These are phyloP conservation scores for Leucosporidium creatinivorum DNA, from an alignment of 768 basidiomycete species.

Conservation along the genomic window DNA sequence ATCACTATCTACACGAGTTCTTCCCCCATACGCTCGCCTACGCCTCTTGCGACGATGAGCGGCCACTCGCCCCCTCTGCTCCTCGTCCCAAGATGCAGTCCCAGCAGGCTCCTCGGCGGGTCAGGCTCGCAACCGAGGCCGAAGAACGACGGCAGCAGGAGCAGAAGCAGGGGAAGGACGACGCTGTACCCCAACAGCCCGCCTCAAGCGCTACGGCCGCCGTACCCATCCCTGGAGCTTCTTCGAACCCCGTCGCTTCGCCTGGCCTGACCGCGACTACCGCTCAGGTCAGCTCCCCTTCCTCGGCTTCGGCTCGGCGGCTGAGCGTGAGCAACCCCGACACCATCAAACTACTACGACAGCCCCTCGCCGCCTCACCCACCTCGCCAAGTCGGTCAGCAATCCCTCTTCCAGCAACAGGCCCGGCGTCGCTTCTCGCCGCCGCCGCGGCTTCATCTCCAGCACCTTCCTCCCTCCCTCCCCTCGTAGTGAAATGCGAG, in stretches of 20 bases:
- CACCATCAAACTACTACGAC: constrained; percentile 21
- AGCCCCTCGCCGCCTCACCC: constrained; percentile 10
- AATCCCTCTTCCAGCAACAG: neutral
- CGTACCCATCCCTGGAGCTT: neutral
- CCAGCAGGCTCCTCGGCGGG: constrained; percentile 35
- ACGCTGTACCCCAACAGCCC: neutral
- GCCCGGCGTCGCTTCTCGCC: neutral
- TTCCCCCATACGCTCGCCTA: constrained; percentile 52
- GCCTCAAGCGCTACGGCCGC: constrained; percentile 2
- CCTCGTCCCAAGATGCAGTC: constrained; percentile 24
- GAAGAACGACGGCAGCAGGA: constrained; percentile 7
- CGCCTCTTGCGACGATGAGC: constrained; percentile 27
- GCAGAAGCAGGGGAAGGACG: neutral
- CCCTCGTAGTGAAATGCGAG: constrained; percentile 78
- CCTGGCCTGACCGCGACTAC: neutral
- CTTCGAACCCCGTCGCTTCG: neutral
- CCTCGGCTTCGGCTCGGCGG: neutral
- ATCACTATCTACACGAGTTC: constrained; percentile 78
- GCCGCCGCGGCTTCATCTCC: constrained; percentile 2
- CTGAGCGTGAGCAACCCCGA: neutral
- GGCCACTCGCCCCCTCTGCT: neutral
- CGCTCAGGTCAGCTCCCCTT: neutral
- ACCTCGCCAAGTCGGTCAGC: constrained; percentile 3
- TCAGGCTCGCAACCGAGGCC: constrained; percentile 28
- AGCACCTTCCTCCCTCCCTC: constrained; percentile 31